Evolutionary conservation across 2,329 filamentous ascomycete genomes (phyloP).

Genomic region (Neofusicoccum umdonicola): DNA sequence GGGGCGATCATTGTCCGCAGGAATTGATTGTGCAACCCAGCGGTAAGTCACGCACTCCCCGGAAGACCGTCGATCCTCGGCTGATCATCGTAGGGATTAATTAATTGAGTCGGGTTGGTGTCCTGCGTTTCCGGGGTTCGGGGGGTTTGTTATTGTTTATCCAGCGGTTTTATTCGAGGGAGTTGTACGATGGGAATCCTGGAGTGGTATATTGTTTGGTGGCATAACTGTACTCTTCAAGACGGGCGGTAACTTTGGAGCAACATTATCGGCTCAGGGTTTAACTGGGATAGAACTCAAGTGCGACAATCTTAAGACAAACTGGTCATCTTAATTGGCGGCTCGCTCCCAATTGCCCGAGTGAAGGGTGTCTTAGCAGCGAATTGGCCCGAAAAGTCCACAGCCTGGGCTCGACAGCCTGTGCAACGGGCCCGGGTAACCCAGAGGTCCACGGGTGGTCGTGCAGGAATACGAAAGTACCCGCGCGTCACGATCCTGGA

Average conservation of each 20-base stretch:
- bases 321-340: slow-evolving; percentile 2
- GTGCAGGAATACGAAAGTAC: neutral
- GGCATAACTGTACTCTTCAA: slow-evolving; percentile 8
- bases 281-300: slow-evolving; percentile 8
- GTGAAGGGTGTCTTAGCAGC: neutral
- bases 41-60: neutral
- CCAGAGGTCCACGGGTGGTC: neutral
- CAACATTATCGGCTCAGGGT: slow-evolving; percentile 9
- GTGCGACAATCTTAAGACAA: slow-evolving; percentile 16
- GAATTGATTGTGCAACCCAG: neutral
- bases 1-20: slow-evolving; percentile 10
- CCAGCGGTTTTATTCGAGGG: neutral
- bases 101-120: neutral
- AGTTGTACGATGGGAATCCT: slow-evolving; percentile 9
- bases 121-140: neutral
- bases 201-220: slow-evolving; percentile 10
- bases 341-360: neutral
- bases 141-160: neutral
- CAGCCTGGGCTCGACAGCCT: neutral
- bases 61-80: neutral
- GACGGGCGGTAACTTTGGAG: slow-evolving; percentile 2
- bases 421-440: neutral
- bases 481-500: neutral
- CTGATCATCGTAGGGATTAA: neutral
- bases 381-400: neutral